Base-by-base conservation (phyloP, 495 filamentous ascomycete species). In the Chaetomium tenue region DNA sequence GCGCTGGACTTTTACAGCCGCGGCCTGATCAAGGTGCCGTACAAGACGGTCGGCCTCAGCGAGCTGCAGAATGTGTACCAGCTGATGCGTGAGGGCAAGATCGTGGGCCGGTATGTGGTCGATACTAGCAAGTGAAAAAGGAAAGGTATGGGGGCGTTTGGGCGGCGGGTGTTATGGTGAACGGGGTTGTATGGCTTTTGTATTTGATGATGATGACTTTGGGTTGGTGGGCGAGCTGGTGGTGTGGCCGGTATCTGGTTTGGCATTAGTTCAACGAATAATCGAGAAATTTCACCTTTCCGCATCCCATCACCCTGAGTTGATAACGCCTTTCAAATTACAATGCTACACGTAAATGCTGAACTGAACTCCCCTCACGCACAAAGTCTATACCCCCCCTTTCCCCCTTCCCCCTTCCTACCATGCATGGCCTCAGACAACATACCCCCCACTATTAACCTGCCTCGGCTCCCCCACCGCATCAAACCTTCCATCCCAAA, bases 41-140 rank as follows among this genome's bases (percentile, higher is more conserved):
- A 86, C 83, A 94, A 96, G 87, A 84, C 82, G 39, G 85, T 87
- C 56, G 91, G 91, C 1, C 76, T 98, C 66, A 84, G 84, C 69
- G 83, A 97, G 72, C 79, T 98, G 37, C 82, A 88, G 25, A 83
- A 88, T 66, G 87, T 96, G 15, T 96, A 89, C 66, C 80, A 90
- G 52, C 58, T 90, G 61, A 91, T 92, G 88, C 74, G 86, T 63
- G 81, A 86, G 74, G 86, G 84, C 63, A 88, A 90, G 79, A 93
- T 98, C 76, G 89, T 89, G 1, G 93, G 93, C 16, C 83, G 93
- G 56, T 95, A 95, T 71, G 92, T 98, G 23, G 83, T 97, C 20
- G 89, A 98, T 69, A 82, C 81, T 12, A 80, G 77, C 64, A 76
- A 76, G 73, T 85, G 8, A 37, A 8, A 6, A 37, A 12, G 11